A percentile compares a stretch with the other conserved stretches of the same genome.
Evolutionary conservation across 1,284 basidiomycete species (phyloP).

Genomic region (Heliocybe sulcata): DNA sequence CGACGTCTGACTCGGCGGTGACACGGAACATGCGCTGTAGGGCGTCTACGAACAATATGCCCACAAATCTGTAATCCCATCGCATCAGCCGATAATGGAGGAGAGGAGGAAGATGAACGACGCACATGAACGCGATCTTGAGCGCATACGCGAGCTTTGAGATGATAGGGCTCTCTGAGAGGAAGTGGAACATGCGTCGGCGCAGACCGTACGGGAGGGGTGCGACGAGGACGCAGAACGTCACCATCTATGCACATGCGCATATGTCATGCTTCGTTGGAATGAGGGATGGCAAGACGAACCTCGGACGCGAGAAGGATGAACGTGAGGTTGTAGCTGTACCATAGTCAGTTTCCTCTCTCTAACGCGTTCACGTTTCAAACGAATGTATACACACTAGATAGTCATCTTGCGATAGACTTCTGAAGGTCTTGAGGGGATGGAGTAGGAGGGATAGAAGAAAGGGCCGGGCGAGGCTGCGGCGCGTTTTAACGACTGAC

Average conservation of each 20-base stretch:
- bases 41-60: constrained; percentile 82
- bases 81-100: constrained; percentile 4
- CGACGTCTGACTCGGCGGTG: constrained; percentile 65
- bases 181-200: constrained; percentile 70
- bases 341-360: neutral
- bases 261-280: too few relatives aligned
- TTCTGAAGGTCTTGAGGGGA: too few relatives aligned
- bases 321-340: constrained; percentile 71
- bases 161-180: constrained; percentile 60
- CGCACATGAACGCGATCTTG: constrained; percentile 94
- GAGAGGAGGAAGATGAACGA: constrained; percentile 7
- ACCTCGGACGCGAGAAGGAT: constrained; percentile 69
- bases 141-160: constrained; percentile 75
- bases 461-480: neutral
- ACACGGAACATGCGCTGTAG: constrained; percentile 91
- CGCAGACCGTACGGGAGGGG: constrained; percentile 74
- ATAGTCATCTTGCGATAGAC: neutral
- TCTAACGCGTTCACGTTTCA: too few relatives aligned
- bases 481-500: neutral
- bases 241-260: too few relatives aligned
- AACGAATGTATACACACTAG: constrained; percentile 4
- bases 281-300: constrained; percentile 5
- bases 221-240: constrained; percentile 68
- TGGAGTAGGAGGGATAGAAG: too few relatives aligned
- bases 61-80: constrained; percentile 82